A percentile compares a stretch with the other conserved stretches of the same genome.
These are phyloP conservation scores for Silybum marianum DNA, from an alignment of 129 eudicot species.

Conservation along the genomic window DNA sequence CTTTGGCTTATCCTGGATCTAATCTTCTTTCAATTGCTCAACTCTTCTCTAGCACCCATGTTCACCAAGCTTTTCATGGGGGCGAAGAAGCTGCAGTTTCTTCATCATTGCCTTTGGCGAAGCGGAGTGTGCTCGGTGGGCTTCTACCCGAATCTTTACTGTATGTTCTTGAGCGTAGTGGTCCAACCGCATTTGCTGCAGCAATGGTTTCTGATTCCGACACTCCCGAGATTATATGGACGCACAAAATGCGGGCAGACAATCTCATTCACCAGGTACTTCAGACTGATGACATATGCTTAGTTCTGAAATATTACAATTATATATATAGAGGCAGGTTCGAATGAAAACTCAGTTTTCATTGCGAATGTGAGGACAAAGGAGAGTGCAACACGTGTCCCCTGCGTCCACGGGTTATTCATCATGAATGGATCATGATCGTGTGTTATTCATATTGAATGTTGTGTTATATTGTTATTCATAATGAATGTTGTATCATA, in stretches of 20 bases:
- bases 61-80: conserved; percentile 98
- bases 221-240: conserved; percentile 99
- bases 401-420: no score
- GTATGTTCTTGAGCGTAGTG: conserved; percentile 95
- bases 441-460: no score
- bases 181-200: conserved; percentile 96
- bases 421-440: no score
- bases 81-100: conserved; percentile 99
- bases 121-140: conserved; percentile 95
- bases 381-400: no score
- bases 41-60: conserved; percentile 81
- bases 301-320: no score
- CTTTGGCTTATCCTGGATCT: conserved; percentile 98
- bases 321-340: no score
- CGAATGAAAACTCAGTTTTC: no score
- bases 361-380: no score
- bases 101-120: conserved; percentile 92
- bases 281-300: not conserved
- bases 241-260: conserved; percentile 98
- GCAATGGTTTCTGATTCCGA: conserved; percentile 99
- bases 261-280: conserved; percentile 88
- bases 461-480: no score
- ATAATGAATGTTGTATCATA: no score
- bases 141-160: conserved; percentile 95
- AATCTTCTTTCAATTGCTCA: conserved; percentile 88